Percentiles rank a stretch among this genome's conserved stretches.
Evolutionary conservation across 495 filamentous ascomycete genomes (phyloP).

Genomic region (Letharia lupina): DNA sequence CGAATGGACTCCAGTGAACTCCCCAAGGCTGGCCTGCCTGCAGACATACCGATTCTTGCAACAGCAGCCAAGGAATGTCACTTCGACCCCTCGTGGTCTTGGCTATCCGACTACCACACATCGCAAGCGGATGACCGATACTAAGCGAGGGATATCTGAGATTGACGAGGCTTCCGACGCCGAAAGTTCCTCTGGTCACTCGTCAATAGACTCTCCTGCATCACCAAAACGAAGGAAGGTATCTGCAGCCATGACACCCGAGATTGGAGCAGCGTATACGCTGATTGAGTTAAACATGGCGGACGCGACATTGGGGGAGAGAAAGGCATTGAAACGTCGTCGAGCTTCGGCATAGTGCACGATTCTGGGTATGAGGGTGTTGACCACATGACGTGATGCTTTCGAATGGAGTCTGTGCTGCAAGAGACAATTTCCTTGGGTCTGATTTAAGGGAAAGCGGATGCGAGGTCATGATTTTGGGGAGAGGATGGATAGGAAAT

Average conservation of each 20-base stretch:
- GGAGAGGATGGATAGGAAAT: not conserved
- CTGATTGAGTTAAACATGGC: slow-evolving; percentile 23
- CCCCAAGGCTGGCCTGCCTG: slow-evolving; percentile 1
- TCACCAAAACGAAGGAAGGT: slow-evolving; percentile 14
- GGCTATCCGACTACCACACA: not conserved
- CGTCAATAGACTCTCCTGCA: slow-evolving; percentile 2
- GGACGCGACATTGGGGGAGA: slow-evolving; percentile 18
- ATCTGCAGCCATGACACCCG: slow-evolving; percentile 8
- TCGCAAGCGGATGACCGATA: slow-evolving; percentile 6
- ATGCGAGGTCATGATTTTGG: not conserved
- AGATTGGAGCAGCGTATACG: slow-evolving; percentile 21
- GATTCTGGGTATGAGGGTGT: not conserved
- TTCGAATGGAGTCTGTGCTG: not conserved
- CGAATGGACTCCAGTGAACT: slow-evolving; percentile 22
- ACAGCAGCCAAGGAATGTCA: slow-evolving; percentile 5
- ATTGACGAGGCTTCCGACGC: slow-evolving; percentile 1
- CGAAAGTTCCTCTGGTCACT: slow-evolving; percentile 12
- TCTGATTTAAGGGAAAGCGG: not conserved
- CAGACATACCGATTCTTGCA: not conserved
- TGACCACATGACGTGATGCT: too few species aligned
- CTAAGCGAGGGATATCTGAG: slow-evolving; percentile 8
- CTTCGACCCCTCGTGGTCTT: slow-evolving; percentile 6
- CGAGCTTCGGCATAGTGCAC: slow-evolving; percentile 17
- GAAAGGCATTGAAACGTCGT: slow-evolving; percentile 7
- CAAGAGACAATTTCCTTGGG: not conserved